Conservation (phyloP, 75 land plant species). For the Adiantum capillusveneris region DNA sequence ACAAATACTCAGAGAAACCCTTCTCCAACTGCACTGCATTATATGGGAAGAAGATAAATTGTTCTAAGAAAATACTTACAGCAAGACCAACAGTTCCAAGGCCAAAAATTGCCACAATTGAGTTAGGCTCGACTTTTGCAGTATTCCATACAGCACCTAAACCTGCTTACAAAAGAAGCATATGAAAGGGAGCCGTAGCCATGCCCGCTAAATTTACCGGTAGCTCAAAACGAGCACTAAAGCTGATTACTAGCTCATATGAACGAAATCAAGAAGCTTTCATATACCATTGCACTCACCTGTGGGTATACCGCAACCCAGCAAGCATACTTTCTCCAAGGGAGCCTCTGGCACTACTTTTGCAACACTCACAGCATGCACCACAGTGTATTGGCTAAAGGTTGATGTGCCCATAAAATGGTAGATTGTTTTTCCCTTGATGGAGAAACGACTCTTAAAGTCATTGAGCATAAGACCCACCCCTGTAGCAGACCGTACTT, state of each 20-base stretch:
- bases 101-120: slow-evolving; percentile 93
- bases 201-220: background rate
- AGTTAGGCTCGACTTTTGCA: slow-evolving; percentile 91
- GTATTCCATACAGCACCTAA: slow-evolving; percentile 99
- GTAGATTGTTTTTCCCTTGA: slow-evolving; percentile 69
- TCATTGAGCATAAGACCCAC: slow-evolving; percentile 87
- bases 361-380: slow-evolving; percentile 87
- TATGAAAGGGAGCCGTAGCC: background rate
- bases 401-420: slow-evolving; percentile 97
- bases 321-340: slow-evolving; percentile 83
- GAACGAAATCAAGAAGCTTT: too few relatives aligned
- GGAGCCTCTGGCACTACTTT: slow-evolving; percentile 77
- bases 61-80: too few relatives aligned
- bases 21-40: too few relatives aligned
- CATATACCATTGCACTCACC: slow-evolving; percentile 33
- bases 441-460: slow-evolving; percentile 64
- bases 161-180: slow-evolving; percentile 36
- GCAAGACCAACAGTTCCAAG: slow-evolving; percentile 98
- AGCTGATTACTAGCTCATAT: too few relatives aligned
- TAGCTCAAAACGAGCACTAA: too few relatives aligned
- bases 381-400: slow-evolving; percentile 89
- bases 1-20: too few relatives aligned
- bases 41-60: too few relatives aligned
- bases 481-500: slow-evolving; percentile 74
- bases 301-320: slow-evolving; percentile 95